Base-by-base conservation (phyloP, 495 filamentous ascomycete species). In the Aspergillus bertholletiae region DNA sequence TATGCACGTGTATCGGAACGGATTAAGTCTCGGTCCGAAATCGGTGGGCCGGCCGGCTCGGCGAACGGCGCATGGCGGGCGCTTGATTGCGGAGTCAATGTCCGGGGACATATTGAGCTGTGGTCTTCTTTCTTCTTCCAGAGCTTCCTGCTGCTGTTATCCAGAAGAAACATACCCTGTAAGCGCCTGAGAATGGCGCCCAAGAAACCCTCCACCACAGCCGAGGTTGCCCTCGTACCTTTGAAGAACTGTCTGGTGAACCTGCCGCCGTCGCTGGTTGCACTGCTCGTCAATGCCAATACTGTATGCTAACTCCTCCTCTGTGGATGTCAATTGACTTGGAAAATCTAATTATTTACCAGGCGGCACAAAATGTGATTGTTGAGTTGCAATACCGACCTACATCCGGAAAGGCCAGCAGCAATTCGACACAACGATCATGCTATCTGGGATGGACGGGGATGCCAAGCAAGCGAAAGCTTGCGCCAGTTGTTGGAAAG, bases 191-290 rank as follows among this genome's bases (percentile, higher is more conserved):
- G 21, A 52, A 87, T 87, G 84, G 84, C 83, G 60, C 80, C 84
- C 62, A 87, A 78, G 71, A 89, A 85, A 73, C 78, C 80, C 58
- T 83, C 86, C 28, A 83, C 83, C 0, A 79, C 84, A 45, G 90
- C 88, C 35, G 89, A 94, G 71, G 78, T 96, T 54, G 85, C 84
- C 39, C 79, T 96, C 21, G 80, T 88, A 21, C 88, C 90, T 50
- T 80, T 97, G 9, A 95, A 95, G 73, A 96, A 87, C 65, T 97
- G 94, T 71, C 81, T 98, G 18, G 89, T 96, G 58, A 98, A 97
- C 69, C 80, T 98, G 17, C 94, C 94, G 26, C 69, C 86, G n/a
- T 89, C 89, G 3, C 77, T 97, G 23, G 89, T 92, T 43, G 82
- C 84, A 13, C 69, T 96, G 43, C 83, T 98, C 52, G 82, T 90